Percentiles rank a stretch among this genome's conserved stretches.
Conservation (phyloP, 2,329 filamentous ascomycete species). For the Ophiocordyceps sinensis region DNA sequence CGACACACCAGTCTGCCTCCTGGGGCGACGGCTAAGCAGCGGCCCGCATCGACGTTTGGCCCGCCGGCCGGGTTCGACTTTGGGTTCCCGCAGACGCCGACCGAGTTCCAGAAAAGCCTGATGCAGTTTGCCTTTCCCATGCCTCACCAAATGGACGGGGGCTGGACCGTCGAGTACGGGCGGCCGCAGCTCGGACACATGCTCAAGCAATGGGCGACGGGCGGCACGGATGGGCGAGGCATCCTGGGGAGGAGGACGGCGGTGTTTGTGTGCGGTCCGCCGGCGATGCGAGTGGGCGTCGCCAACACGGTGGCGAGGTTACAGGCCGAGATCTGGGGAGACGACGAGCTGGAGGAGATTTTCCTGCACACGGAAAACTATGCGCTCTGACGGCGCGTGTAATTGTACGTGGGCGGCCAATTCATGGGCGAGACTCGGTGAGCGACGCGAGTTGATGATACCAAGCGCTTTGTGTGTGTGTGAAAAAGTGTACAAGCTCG, state of each 20-base stretch:
- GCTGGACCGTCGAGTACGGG: constrained; percentile 88
- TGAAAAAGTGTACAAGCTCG: too few relatives aligned
- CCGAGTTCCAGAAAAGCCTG: constrained; percentile 74
- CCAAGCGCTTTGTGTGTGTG: too few relatives aligned
- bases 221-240: constrained; percentile 48
- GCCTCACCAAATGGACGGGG: constrained; percentile 53
- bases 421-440: too few relatives aligned
- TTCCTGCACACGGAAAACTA: constrained; percentile 95
- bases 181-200: constrained; percentile 79
- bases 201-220: constrained; percentile 66
- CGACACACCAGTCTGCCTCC: constrained; percentile 27
- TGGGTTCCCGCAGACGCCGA: constrained; percentile 72
- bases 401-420: too few relatives aligned
- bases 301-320: constrained; percentile 71
- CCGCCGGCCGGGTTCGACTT: constrained; percentile 56
- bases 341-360: constrained; percentile 70
- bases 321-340: constrained; percentile 71
- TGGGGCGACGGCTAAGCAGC: constrained; percentile 13
- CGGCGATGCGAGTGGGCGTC: constrained; percentile 75
- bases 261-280: constrained; percentile 86
- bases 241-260: constrained; percentile 70
- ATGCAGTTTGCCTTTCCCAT: constrained; percentile 82
- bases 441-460: too few relatives aligned
- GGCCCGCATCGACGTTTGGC: constrained; percentile 42
- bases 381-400: constrained; percentile 42